Evolutionary conservation across 352 stramenopile species (phyloP), one percentile per base, ranked within the genome.

Genomic region (Phytophthora kernoviae): DNA sequence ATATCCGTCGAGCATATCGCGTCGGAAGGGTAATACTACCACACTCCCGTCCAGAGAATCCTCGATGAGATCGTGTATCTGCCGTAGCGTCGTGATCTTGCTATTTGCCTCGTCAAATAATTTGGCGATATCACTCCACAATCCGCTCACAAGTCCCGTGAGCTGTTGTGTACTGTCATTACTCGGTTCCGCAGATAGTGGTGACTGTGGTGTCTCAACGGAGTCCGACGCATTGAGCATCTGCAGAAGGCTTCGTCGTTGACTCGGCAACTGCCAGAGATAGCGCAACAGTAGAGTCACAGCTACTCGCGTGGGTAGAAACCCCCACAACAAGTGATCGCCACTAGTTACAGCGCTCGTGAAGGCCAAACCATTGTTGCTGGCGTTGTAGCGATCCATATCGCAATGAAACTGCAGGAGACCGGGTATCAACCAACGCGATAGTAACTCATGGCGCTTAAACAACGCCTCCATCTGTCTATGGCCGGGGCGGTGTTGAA

Each of bases 261-360:
- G 76, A 39, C 69, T 73, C 0, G 68, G 58, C 11, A 88, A 52
- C 43, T 91, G 81, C 83, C 83, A 93, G 6, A 93, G 56, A 63
- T 75, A 88, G 0, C 83, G 81, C 34, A 93, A 50, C 42, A 93
- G 21, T 47, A 89, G 55, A 10, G 73, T 72, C 8, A 85, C 76
- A 2, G 79, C 85, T 10, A 88, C 41, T 18, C 83, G 70, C 10
- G 83, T 89, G 5, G 81, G 77, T 22, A 91, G 26, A 41, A 93
- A 90, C 1, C 83, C 79, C 83, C 83, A 93, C 7, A 89, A 47
- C 57, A 87, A 73, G 54, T 90, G 79, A 63, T 90, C 83, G 12
- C 79, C 81, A 22, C 70, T 89, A 43, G 70, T 77, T 10, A 58
- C 76, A 37, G 79, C 83, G 58, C 73, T 88, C 26, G 79, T 81